Evolutionary conservation across 768 basidiomycete species (phyloP), one percentile per base, ranked within the genome.

Genomic region (Gloeopeniophorella convolvens): DNA sequence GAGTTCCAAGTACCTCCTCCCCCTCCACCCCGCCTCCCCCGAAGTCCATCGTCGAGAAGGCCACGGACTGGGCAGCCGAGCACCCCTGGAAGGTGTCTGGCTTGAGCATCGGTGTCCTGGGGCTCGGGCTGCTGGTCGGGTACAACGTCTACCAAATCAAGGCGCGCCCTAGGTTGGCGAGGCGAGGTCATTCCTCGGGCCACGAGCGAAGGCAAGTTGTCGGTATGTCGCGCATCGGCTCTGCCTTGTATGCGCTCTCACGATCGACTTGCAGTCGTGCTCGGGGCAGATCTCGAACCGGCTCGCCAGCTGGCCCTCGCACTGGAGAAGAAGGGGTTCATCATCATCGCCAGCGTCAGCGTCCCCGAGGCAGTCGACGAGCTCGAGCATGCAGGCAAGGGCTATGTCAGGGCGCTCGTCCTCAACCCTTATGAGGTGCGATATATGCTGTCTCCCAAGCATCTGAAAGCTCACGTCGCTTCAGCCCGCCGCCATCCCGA

Each of bases 371-470:
- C 78, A n/a, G 80, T 79, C 30, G 71, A 76, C 13, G 68, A 66
- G 13, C 68, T 93, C 37, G 89, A 94, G 64, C 70, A 69, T 30
- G 69, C 71, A 53, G 77, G 80, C 21, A 73, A 82, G 55, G 92
- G 92, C 23, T 91, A 79, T 65, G 78, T 91, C 48, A 82, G 83
- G 43, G 89, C 84, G 0, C 76, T 92, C 49, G 81, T 93, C 26
- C 76, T 93, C 33, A 83, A 93, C 66, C 83, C 89, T 0, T 72
- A 71, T 45, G 83, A 90, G 74, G 90, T 85, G 60, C 35, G 73
- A 56, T 34, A 10, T n/a, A 9, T 46, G 12, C 31, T 26, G 43
- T 18, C 16, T 39, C 31, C 5, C 30, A 13, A n/a, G 33, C 21
- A 46, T 13, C 7, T 40, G 11, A 21, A 36, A 4, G 20, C 45